Evolutionary conservation across 73 alveolate species (phyloP).

Genomic region (Urostyla sp.): DNA sequence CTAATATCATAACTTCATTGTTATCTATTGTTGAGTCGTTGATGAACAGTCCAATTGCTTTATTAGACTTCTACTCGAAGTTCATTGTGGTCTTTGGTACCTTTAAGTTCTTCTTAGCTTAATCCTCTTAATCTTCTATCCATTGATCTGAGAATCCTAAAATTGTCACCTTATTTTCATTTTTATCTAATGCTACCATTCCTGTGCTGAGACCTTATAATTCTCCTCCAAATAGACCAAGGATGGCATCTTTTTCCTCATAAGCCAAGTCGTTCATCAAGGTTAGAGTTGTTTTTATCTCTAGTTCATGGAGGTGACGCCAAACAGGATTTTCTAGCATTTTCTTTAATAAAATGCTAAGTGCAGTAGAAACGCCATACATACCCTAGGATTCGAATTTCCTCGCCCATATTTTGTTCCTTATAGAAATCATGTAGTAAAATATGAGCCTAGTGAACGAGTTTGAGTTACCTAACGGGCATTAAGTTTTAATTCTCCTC

Average conservation of each 20-base stretch:
- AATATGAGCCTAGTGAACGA: slow-evolving; percentile 51
- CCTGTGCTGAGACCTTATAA: slow-evolving; percentile 42
- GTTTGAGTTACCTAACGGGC: slow-evolving; percentile 5
- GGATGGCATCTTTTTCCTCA: slow-evolving; percentile 47
- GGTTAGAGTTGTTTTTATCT: slow-evolving; percentile 10
- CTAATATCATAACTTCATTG: slow-evolving; percentile 50
- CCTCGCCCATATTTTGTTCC: slow-evolving; percentile 64
- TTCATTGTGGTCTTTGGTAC: slow-evolving; percentile 57
- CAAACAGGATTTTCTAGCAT: slow-evolving; percentile 52
- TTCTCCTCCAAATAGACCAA: slow-evolving; percentile 49
- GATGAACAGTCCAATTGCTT: slow-evolving; percentile 46
- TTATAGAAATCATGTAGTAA: slow-evolving; percentile 60
- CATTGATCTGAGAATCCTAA: slow-evolving; percentile 52
- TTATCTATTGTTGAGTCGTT: slow-evolving; percentile 44
- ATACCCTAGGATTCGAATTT: slow-evolving; percentile 52
- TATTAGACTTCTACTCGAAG: slow-evolving; percentile 39
- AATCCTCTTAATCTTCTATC: slow-evolving; percentile 57
- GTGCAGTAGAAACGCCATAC: slow-evolving; percentile 48
- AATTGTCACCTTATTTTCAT: slow-evolving; percentile 38
- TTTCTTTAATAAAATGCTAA: slow-evolving; percentile 17
- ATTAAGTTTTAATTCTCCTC: not conserved
- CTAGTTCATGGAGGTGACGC: slow-evolving; percentile 45
- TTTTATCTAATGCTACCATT: slow-evolving; percentile 23
- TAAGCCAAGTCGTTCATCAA: not conserved
- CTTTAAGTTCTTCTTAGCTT: slow-evolving; percentile 47